These are phyloP conservation scores for Aspergillus viridinutans DNA, from an alignment of 2,329 filamentous ascomycete genomes.

Conservation along the genomic window DNA sequence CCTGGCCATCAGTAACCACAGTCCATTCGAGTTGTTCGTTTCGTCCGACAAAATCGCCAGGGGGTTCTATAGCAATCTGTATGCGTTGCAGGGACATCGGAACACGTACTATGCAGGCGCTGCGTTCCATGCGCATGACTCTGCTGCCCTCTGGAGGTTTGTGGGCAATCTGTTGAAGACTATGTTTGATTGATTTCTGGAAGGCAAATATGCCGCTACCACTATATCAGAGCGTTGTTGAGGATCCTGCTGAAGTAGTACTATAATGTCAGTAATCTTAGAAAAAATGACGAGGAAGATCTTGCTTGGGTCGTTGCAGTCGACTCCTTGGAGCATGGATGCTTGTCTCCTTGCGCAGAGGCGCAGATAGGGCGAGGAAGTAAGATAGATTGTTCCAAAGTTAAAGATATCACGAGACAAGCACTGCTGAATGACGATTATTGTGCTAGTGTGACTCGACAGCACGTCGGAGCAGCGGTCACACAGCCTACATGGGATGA, in stretches of 20 bases:
- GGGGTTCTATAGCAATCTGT: slow-evolving; percentile 36
- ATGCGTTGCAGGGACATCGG: slow-evolving; percentile 35
- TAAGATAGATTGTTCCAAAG: neutral
- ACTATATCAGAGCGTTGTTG: slow-evolving; percentile 68
- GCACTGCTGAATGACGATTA: neutral
- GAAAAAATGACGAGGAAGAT: slow-evolving; percentile 50
- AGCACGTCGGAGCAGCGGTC: neutral
- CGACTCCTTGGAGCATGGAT: slow-evolving; percentile 69
- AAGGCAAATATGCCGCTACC: neutral
- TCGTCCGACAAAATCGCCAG: slow-evolving; percentile 24
- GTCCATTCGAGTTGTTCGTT: slow-evolving; percentile 28
- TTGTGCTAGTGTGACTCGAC: neutral
- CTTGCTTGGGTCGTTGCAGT: slow-evolving; percentile 61
- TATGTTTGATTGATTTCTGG: neutral
- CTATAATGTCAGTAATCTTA: slow-evolving; percentile 7
- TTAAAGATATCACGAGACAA: no score
- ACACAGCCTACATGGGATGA: neutral
- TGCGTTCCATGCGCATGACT: slow-evolving; percentile 7
- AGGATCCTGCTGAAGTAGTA: slow-evolving; percentile 73
- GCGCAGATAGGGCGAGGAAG: neutral
- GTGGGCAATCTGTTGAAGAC: neutral
- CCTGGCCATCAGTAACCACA: slow-evolving; percentile 17
- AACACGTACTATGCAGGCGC: slow-evolving; percentile 40
- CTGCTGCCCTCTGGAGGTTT: slow-evolving; percentile 2
- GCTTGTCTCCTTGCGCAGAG: slow-evolving; percentile 27